Conservation (phyloP, 768 basidiomycete genomes). For the Lyophyllum shimeji region DNA sequence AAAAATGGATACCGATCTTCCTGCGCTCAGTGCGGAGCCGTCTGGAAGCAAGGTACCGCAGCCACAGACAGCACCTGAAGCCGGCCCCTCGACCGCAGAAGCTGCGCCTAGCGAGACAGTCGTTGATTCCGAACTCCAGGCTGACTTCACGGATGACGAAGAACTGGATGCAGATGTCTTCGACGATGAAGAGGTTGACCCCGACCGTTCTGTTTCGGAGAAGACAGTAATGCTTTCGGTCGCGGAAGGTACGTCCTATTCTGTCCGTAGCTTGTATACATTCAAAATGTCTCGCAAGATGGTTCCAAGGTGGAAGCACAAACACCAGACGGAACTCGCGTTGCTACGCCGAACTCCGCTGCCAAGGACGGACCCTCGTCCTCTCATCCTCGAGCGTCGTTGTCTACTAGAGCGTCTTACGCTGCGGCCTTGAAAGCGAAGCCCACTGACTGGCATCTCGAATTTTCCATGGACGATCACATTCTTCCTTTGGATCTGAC, state of each 20-base stretch:
- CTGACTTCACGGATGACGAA: slow-evolving; percentile 85
- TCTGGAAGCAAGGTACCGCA: slow-evolving; percentile 5
- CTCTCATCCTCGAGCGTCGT: slow-evolving; percentile 25
- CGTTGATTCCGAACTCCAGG: slow-evolving; percentile 62
- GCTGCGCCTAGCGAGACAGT: slow-evolving; percentile 54
- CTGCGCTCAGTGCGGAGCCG: slow-evolving; percentile 13
- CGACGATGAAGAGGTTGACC: slow-evolving; percentile 85
- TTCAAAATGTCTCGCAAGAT: slow-evolving; percentile 44
- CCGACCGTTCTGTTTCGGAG: slow-evolving; percentile 66
- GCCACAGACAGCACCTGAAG: slow-evolving; percentile 13
- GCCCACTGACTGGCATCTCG: slow-evolving; percentile 94
- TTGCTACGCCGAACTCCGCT: slow-evolving; percentile 78
- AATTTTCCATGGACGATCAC: slow-evolving; percentile 93
- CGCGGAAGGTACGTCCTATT: slow-evolving; percentile 60
- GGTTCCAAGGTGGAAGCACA: slow-evolving; percentile 94
- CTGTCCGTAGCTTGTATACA: not conserved
- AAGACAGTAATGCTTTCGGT: slow-evolving; percentile 87
- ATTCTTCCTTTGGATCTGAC: slow-evolving; percentile 84
- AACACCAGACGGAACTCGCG: slow-evolving; percentile 93
- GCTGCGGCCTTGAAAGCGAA: slow-evolving; percentile 92
- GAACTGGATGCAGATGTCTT: slow-evolving; percentile 88
- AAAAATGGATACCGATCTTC: slow-evolving; percentile 12
- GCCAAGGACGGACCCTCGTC: slow-evolving; percentile 37
- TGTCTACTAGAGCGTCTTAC: slow-evolving; percentile 65
- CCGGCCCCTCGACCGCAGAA: slow-evolving; percentile 33